phyloP scores from a whole-genome alignment of 441 rosid genomes.

The Bocquillonia castaneifolia region DNA sequence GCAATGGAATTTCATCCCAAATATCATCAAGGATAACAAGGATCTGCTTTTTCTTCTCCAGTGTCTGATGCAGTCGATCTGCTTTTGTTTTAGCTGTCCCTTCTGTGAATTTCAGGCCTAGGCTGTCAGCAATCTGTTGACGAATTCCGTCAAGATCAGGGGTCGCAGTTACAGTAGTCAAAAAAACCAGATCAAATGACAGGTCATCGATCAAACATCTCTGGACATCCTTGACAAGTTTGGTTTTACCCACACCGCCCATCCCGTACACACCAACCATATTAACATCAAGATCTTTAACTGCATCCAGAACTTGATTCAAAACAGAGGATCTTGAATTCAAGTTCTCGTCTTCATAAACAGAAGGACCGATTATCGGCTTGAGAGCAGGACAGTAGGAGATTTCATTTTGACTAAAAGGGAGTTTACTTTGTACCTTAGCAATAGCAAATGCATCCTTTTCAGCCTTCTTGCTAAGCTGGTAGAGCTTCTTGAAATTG shows the following conservation, averaged over 20 bases:
- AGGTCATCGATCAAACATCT: background rate
- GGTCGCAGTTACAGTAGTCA: background rate
- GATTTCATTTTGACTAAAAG: background rate
- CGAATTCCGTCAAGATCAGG: background rate
- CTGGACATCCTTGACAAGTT: background rate
- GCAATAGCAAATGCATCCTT: background rate
- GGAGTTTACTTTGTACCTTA: background rate
- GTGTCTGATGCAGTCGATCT: background rate
- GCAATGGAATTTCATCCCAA: background rate
- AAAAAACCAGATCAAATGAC: background rate
- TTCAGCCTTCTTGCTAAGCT: background rate
- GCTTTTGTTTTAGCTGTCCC: constrained; percentile 16
- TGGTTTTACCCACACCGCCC: background rate
- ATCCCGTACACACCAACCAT: background rate
- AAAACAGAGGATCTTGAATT: background rate
- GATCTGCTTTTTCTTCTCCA: constrained; percentile 8
- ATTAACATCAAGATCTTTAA: background rate
- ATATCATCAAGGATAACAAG: constrained; percentile 15
- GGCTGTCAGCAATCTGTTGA: background rate
- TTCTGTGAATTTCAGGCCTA: background rate
- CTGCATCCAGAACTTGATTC: background rate
- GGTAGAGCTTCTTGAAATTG: background rate
- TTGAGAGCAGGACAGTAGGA: background rate
- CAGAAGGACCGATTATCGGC: background rate
- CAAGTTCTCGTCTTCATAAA: background rate